Evolutionary conservation across 78 protist genomes (phyloP).

Genomic region (Dictyostelium brefeldianum): DNA sequence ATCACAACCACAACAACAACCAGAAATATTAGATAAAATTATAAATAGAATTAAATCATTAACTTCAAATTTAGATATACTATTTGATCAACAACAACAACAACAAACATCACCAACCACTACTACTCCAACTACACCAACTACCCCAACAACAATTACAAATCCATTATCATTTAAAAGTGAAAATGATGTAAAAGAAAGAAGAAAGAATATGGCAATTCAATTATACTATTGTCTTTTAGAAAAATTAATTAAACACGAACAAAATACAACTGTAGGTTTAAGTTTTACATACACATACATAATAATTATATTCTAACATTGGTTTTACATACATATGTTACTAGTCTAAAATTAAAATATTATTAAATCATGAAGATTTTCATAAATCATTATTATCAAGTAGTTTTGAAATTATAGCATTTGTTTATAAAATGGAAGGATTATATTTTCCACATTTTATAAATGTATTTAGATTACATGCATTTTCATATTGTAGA

Average conservation of each 20-base stretch:
- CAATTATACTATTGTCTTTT: slow-evolving; percentile 33
- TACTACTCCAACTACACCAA: neutral
- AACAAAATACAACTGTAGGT: slow-evolving; percentile 10
- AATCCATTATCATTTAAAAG: neutral
- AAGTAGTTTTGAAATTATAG: slow-evolving; percentile 65
- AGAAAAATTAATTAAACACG: neutral
- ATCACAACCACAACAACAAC: neutral
- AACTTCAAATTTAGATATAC: neutral
- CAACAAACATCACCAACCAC: neutral
- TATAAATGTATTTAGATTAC: slow-evolving; percentile 32
- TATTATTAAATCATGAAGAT: slow-evolving; percentile 22
- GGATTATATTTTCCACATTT: slow-evolving; percentile 55
- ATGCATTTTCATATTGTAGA: slow-evolving; percentile 45
- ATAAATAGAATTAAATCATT: neutral
- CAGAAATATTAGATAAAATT: slow-evolving; percentile 7
- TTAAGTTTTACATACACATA: neutral
- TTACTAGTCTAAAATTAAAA: slow-evolving; percentile 1
- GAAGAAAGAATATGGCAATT: slow-evolving; percentile 26
- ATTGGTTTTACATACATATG: no score
- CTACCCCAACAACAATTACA: neutral
- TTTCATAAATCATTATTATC: slow-evolving; percentile 61
- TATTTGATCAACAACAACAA: slow-evolving; percentile 1
- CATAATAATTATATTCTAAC: neutral
- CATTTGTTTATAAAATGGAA: slow-evolving; percentile 52
- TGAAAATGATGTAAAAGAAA: slow-evolving; percentile 12